Conservation (phyloP, 345 rosid genomes). For the Angophora floribunda region DNA sequence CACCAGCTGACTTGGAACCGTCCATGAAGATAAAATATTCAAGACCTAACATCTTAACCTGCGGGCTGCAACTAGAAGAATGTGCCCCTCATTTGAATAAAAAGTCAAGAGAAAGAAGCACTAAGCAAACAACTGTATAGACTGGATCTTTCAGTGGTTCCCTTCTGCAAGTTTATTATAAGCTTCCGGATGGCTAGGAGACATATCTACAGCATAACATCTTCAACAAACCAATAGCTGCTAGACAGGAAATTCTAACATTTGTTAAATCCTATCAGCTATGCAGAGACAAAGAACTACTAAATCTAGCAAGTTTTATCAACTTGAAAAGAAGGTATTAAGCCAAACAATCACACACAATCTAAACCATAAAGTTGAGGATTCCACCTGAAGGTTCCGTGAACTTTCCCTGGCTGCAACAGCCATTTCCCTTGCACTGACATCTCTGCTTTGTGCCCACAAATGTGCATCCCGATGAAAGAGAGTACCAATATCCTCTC, state of each 20-base stretch:
- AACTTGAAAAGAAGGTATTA: not conserved
- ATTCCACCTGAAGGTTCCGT: slow-evolving; percentile 74
- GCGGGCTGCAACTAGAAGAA: not conserved
- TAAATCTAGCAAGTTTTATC: not conserved
- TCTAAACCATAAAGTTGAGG: not conserved
- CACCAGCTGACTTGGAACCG: not conserved
- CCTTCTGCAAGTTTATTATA: not conserved
- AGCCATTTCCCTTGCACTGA: slow-evolving; percentile 76
- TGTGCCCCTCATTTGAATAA: not conserved
- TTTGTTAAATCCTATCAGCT: not conserved
- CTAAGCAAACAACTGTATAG: not conserved
- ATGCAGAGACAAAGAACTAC: not conserved
- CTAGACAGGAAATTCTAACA: not conserved
- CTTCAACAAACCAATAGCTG: not conserved
- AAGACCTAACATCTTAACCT: not conserved
- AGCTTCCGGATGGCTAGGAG: not conserved
- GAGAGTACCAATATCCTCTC: slow-evolving; percentile 80
- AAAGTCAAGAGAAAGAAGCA: not conserved
- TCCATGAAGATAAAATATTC: not conserved
- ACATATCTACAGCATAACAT: not conserved
- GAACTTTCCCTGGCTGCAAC: slow-evolving; percentile 92
- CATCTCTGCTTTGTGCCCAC: slow-evolving; percentile 51
- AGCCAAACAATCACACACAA: not conserved
- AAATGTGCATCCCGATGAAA: slow-evolving; percentile 86
- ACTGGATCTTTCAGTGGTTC: not conserved